phyloP scores from a whole-genome alignment of 2,329 filamentous ascomycete genomes.

The Tricladium varicosporioides region DNA sequence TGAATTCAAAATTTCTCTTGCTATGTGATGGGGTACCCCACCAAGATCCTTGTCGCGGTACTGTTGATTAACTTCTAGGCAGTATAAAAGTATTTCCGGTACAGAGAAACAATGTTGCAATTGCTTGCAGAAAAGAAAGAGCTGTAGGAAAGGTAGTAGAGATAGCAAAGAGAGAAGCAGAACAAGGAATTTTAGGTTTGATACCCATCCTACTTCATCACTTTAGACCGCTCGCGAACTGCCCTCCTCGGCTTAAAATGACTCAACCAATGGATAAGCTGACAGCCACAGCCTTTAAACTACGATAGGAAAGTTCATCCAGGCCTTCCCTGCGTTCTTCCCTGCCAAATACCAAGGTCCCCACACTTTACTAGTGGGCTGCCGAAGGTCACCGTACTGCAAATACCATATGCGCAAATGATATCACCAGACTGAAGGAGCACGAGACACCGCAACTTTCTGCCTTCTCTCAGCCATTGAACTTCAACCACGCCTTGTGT shows the following conservation, averaged over 20 bases:
- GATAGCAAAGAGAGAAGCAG: no score
- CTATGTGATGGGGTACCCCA: background rate
- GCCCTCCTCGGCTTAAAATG: background rate
- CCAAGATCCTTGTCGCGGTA: no score
- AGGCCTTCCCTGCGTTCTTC: background rate
- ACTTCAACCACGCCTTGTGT: no score
- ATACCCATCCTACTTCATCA: background rate
- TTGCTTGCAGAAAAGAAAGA: no score
- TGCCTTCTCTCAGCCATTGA: background rate
- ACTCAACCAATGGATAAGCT: slow-evolving; percentile 13
- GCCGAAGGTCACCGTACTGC: no score
- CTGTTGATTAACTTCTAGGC: no score
- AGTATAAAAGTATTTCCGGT: no score
- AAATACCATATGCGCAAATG: no score
- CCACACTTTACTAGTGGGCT: no score
- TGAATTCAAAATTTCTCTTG: no score
- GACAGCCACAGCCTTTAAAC: background rate
- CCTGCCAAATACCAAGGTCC: background rate
- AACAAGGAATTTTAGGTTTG: background rate
- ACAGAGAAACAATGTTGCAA: no score
- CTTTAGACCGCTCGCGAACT: background rate
- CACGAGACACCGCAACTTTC: background rate
- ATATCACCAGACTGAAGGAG: background rate
- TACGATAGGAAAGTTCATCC: slow-evolving; percentile 12
- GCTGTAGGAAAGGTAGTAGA: no score